Evolutionary conservation across 148 eudicot genomes (phyloP), one percentile per base, ranked within the genome.

Genomic region (Vaccinium myrtillus): DNA sequence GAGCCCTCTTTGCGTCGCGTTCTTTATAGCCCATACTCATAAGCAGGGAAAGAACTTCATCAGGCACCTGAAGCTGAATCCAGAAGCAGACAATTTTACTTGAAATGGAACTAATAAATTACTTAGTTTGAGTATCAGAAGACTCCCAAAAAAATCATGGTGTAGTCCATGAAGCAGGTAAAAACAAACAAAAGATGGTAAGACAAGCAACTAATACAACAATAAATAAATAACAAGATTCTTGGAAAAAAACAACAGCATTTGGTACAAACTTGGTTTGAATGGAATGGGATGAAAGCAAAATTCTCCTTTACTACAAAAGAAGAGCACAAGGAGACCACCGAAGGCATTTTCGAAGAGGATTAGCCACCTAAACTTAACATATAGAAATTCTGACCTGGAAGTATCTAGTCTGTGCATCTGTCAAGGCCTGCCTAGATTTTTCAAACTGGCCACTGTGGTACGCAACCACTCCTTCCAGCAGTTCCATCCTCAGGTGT

Each of bases 381-480:
- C 48, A 61, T 58, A 21, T 43, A 83, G 30, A n/a, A 19, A 80
- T 8, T 85, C 82, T 79, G 46, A 94, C 99, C 97, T 92, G 94
- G 48, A 87, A 86, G 81, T 63, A 91, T 84, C 87, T 96, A 51
- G 90, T 81, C 87, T 93, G 92, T 30, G 98, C 98, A 85, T 97
- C 87, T 32, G 87, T 89, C 81, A 96, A 85, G 16, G 90, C 86
- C 63, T 83, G 82, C 88, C 91, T 90, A 46, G 94, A 86, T 86
- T 93, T 94, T 81, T 88, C 93, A 56, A 92, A 74, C 82, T 90
- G 89, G 80, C 98, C 94, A 87, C 85, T 85, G 84, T 96, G 98
- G 88, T 92, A 96, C 30, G 99, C 97, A 59, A 95, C 94, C 63
- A 96, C 93, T 78, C 97, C 97, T 93, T 96, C 98, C 83, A 96